Evolutionary conservation across 495 filamentous ascomycete species (phyloP).

Genomic region (Penicillium robsamsonii): DNA sequence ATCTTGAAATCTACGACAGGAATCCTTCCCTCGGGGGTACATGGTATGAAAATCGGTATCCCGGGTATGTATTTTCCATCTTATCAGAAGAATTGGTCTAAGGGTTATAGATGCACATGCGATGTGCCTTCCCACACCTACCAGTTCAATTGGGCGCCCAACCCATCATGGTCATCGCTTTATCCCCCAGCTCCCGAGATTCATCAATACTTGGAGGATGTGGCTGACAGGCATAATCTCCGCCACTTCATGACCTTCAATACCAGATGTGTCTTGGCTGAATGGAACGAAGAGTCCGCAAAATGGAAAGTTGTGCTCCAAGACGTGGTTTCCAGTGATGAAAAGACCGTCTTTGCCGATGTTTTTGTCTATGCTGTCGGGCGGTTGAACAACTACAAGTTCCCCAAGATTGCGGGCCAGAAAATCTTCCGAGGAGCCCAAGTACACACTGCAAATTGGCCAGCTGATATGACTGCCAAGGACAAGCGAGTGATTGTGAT

Average conservation of each 20-base stretch:
- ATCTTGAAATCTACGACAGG: conserved; percentile 67
- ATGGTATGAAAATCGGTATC: conserved; percentile 64
- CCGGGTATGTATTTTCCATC: conserved; percentile 33
- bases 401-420: conserved; percentile 7
- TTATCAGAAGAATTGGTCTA: not conserved
- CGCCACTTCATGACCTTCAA: conserved; percentile 8
- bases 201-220: conserved; percentile 11
- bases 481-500: conserved; percentile 19
- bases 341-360: conserved; percentile 3
- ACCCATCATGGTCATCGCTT: conserved; percentile 17
- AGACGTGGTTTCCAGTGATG: not conserved
- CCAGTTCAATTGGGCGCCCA: conserved; percentile 18
- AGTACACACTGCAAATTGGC: conserved; percentile 23
- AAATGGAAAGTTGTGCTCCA: conserved; percentile 6
- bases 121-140: conserved; percentile 20
- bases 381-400: conserved; percentile 15
- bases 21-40: conserved; percentile 62
- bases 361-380: conserved; percentile 16
- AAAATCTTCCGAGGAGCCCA: conserved; percentile 5
- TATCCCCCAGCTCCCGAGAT: conserved; percentile 18
- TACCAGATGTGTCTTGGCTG: not conserved
- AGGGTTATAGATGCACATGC: conserved; percentile 14
- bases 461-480: not conserved
- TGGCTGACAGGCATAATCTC: conserved; percentile 7
- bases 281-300: conserved; percentile 8